These are phyloP conservation scores for Solanum rostratum DNA, from an alignment of 257 asterid species.

Conservation along the genomic window DNA sequence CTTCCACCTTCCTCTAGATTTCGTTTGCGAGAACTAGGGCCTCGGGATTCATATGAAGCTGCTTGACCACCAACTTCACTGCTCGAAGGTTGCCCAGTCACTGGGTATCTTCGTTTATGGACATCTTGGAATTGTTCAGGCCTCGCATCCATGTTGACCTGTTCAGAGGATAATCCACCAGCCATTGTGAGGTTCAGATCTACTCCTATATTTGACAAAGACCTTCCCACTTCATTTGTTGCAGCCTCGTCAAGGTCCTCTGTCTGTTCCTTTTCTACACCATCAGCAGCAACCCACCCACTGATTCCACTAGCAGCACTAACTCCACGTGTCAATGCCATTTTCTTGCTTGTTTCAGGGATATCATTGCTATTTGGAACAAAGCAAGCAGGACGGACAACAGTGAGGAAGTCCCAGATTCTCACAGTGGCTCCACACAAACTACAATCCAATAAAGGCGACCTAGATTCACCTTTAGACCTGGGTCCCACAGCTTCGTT, in stretches of 20 bases:
- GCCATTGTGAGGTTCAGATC: constrained; percentile 81
- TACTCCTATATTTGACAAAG: constrained; percentile 65
- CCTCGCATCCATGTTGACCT: constrained; percentile 35
- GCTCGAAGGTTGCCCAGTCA: constrained; percentile 77
- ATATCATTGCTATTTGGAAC: constrained; percentile 64
- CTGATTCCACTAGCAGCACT: constrained; percentile 99
- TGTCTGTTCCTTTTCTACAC: constrained; percentile 60
- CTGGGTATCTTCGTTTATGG: constrained; percentile 42
- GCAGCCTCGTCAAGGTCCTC: constrained; percentile 87
- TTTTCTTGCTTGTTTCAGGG: constrained; percentile 86
- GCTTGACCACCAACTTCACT: constrained; percentile 98
- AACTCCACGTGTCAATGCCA: constrained; percentile 73
- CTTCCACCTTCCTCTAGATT: constrained; percentile 97
- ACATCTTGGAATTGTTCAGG: constrained; percentile 45
- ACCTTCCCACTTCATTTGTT: constrained; percentile 69
- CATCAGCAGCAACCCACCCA: constrained; percentile 87
- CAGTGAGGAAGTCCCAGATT: constrained; percentile 84
- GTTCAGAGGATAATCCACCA: constrained; percentile 72
- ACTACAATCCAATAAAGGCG: constrained; percentile 91
- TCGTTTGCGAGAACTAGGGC: constrained; percentile 92
- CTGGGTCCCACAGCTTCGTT: constrained; percentile 36
- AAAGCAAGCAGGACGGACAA: constrained; percentile 66
- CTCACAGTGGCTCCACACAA: constrained; percentile 96
- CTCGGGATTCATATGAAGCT: constrained; percentile 88
- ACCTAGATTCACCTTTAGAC: constrained; percentile 68